Evolutionary conservation across 371 early-diverging fungal species (phyloP).

Genomic region (Mucor saturninus): DNA sequence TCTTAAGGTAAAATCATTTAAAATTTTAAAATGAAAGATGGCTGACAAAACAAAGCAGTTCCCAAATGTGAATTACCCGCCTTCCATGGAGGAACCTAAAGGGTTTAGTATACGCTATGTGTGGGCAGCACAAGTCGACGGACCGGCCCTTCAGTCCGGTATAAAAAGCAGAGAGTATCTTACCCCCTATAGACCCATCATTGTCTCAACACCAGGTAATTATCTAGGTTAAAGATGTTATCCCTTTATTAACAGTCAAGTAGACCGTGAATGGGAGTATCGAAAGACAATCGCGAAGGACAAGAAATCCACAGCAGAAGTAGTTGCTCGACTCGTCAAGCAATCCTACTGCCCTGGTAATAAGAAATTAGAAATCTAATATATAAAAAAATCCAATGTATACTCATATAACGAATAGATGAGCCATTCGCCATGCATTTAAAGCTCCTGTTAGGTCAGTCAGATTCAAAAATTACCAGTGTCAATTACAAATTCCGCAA

Average conservation of each 20-base stretch:
- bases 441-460: constrained; percentile 26
- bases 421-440: constrained; percentile 51
- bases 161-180: constrained; percentile 51
- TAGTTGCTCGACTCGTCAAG: constrained; percentile 38
- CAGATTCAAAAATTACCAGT: constrained; percentile 37
- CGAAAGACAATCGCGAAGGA: constrained; percentile 41
- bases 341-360: constrained; percentile 57
- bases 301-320: constrained; percentile 38
- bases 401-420: constrained; percentile 23
- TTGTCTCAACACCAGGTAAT: constrained; percentile 45
- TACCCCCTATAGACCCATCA: constrained; percentile 55
- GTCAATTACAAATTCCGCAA: constrained; percentile 48
- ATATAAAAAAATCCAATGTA: neutral
- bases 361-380: neutral
- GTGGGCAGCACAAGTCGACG: constrained; percentile 63
- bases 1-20: constrained; percentile 48
- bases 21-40: neutral
- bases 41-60: constrained; percentile 27
- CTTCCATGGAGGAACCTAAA: constrained; percentile 51
- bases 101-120: constrained; percentile 53
- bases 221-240: neutral
- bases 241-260: neutral
- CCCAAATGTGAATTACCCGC: constrained; percentile 58
- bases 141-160: constrained; percentile 55
- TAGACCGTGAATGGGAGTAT: constrained; percentile 47